A percentile compares a stretch with the other conserved stretches of the same genome.
Evolutionary conservation across 345 rosid species (phyloP).

Genomic region (Punica granatum): DNA sequence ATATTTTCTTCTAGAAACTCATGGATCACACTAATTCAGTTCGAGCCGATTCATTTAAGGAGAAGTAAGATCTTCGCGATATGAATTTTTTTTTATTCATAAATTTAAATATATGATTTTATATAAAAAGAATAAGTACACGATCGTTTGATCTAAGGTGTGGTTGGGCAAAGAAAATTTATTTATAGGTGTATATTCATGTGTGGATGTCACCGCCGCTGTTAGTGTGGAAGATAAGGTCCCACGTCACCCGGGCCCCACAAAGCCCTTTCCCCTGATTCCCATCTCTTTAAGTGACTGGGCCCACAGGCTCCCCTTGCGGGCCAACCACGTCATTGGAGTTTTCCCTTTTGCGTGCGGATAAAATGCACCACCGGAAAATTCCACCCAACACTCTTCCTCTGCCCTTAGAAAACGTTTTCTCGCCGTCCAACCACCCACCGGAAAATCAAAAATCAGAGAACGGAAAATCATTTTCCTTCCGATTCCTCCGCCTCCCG

Average conservation of each 20-base stretch:
- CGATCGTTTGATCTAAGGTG: no score
- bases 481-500: background rate
- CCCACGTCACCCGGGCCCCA: constrained; percentile 7
- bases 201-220: background rate
- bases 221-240: constrained; percentile 4
- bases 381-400: background rate
- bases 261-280: background rate
- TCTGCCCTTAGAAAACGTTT: background rate
- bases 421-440: background rate
- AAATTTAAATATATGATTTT: no score
- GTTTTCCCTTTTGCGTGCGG: background rate
- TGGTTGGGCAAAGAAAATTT: no score
- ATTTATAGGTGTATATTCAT: no score
- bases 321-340: background rate
- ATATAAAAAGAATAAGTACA: no score
- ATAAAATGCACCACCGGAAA: background rate
- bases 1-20: no score
- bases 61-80: no score
- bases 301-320: background rate
- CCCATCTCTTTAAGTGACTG: background rate
- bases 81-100: no score
- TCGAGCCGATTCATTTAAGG: no score
- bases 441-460: background rate
- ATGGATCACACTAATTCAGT: no score
- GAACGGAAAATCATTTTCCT: background rate